phyloP scores from a whole-genome alignment of 768 basidiomycete genomes.

The Paxillus involutus region DNA sequence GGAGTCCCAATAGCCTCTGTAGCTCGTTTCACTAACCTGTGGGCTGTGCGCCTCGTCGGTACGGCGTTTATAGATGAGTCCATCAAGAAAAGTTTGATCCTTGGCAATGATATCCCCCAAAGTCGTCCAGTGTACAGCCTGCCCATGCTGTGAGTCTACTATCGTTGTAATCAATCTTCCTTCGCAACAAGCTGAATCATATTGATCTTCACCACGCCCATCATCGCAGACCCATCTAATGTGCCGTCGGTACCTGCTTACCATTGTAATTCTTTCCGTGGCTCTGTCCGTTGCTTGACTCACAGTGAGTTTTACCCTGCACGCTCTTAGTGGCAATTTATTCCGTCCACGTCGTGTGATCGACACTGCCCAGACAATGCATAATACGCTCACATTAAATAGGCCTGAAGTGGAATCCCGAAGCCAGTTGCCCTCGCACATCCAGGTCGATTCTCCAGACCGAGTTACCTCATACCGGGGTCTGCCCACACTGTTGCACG shows the following conservation, averaged over 20 bases:
- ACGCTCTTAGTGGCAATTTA: constrained; percentile 1
- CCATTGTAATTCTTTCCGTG: constrained; percentile 21
- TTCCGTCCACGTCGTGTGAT: constrained; percentile 20
- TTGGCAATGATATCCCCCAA: constrained; percentile 10
- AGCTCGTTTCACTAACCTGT: neutral
- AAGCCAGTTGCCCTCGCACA: constrained; percentile 28
- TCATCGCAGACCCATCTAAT: constrained; percentile 25
- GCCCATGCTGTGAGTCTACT: constrained; percentile 18
- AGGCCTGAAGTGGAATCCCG: constrained; percentile 21
- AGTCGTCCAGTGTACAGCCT: constrained; percentile 35
- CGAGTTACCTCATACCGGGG: constrained; percentile 29
- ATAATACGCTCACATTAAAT: constrained; percentile 36
- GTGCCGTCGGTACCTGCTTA: constrained; percentile 14
- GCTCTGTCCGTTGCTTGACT: constrained; percentile 17
- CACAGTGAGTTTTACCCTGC: constrained; percentile 1
- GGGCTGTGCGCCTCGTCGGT: constrained; percentile 1
- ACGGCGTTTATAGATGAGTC: constrained; percentile 4
- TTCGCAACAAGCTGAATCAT: constrained; percentile 7
- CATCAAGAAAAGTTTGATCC: constrained; percentile 10
- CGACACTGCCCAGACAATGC: constrained; percentile 48
- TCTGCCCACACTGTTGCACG: constrained; percentile 30
- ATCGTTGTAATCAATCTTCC: constrained; percentile 7
- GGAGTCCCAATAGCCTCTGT: too few relatives aligned
- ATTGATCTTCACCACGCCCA: constrained; percentile 25
- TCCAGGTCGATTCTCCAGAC: constrained; percentile 48